These are phyloP conservation scores for Jimgerdemannia lactiflua DNA, from an alignment of 192 early-diverging fungal genomes.

Conservation along the genomic window DNA sequence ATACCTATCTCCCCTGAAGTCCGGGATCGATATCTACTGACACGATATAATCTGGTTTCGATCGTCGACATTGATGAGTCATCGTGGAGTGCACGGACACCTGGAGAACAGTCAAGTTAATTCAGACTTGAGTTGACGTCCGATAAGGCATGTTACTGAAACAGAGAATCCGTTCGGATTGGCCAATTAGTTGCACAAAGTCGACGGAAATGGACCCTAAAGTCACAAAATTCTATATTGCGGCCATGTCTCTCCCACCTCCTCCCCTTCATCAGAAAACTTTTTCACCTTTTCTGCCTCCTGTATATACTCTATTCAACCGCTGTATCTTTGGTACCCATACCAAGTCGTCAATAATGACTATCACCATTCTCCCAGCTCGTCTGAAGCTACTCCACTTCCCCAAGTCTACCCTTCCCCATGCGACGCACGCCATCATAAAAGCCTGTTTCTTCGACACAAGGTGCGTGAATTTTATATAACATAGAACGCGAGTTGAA, in stretches of 20 bases:
- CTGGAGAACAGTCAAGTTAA: not conserved
- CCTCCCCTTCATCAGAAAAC: not conserved
- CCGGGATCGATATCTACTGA: not conserved
- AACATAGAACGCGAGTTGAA: no score
- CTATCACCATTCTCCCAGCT: slow-evolving; percentile 54
- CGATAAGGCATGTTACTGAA: not conserved
- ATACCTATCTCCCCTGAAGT: not conserved
- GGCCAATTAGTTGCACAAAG: not conserved
- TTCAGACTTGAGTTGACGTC: not conserved
- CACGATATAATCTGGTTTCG: no score
- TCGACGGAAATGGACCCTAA: not conserved
- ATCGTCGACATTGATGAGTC: not conserved
- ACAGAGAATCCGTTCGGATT: not conserved
- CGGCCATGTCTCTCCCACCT: no score
- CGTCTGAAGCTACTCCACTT: slow-evolving; percentile 61
- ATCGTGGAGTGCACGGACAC: not conserved
- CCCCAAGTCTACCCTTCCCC: slow-evolving; percentile 46
- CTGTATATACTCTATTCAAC: not conserved
- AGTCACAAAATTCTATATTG: not conserved
- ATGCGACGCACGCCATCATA: slow-evolving; percentile 58
- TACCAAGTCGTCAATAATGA: slow-evolving; percentile 23
- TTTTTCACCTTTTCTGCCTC: not conserved
- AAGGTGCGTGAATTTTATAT: slow-evolving; percentile 17
- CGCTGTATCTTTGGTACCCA: not conserved
- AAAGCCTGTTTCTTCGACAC: slow-evolving; percentile 53